Conservation (phyloP, 1,284 basidiomycete genomes). For the Ganoderma resinaceum region DNA sequence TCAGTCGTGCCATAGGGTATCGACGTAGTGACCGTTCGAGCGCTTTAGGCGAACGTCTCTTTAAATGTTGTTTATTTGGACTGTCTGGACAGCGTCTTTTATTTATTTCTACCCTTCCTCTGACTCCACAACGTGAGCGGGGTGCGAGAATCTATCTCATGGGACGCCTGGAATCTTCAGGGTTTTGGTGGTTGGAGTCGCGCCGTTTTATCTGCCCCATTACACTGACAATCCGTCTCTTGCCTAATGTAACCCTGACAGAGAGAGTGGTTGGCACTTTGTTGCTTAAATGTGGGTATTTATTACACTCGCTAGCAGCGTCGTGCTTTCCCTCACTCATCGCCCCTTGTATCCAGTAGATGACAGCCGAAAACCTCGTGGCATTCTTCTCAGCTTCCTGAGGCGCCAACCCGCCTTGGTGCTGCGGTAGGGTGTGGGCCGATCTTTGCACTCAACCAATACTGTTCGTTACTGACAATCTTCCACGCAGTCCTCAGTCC, state of each 20-base stretch:
- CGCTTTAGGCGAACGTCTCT: background rate
- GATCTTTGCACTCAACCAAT: no score
- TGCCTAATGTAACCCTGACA: background rate
- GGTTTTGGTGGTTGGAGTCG: background rate
- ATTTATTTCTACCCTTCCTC: background rate
- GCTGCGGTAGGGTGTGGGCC: background rate
- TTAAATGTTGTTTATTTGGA: background rate
- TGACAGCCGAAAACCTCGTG: background rate
- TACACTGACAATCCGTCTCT: background rate
- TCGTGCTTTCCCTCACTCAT: background rate
- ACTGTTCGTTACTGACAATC: background rate
- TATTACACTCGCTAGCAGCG: background rate
- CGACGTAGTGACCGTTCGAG: background rate
- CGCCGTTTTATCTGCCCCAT: background rate
- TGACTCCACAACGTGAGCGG: background rate
- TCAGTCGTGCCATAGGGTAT: background rate
- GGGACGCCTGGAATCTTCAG: background rate
- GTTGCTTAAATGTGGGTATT: background rate
- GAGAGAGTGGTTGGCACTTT: background rate
- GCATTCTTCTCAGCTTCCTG: background rate
- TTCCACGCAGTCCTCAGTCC: background rate
- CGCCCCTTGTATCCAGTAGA: background rate
- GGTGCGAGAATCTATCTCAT: background rate
- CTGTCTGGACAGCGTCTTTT: background rate
- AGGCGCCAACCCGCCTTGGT: background rate